A percentile compares a stretch with the other conserved stretches of the same genome.
Conservation (phyloP, 345 rosid genomes). For the Aquilaria malaccensis region DNA sequence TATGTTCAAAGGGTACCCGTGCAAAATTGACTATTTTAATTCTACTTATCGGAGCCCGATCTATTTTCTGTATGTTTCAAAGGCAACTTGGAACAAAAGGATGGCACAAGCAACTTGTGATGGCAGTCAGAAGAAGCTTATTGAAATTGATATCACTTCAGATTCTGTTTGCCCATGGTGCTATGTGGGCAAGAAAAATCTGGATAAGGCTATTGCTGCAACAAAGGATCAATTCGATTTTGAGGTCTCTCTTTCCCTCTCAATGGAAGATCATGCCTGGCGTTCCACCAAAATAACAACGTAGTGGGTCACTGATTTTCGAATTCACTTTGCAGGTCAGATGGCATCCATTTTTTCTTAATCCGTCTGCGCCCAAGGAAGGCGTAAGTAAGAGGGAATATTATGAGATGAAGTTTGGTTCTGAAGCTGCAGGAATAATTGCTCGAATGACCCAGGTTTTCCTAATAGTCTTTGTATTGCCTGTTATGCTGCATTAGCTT, state of each 20-base stretch:
- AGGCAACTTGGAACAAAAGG: slow-evolving; percentile 18
- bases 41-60: too few relatives aligned
- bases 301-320: slow-evolving; percentile 6
- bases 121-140: slow-evolving; percentile 41
- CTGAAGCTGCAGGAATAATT: slow-evolving; percentile 35
- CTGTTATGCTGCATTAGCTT: not conserved
- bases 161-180: slow-evolving; percentile 93
- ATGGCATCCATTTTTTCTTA: slow-evolving; percentile 83
- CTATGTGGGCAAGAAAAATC: slow-evolving; percentile 69
- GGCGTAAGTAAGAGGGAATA: slow-evolving; percentile 68
- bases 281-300: too few relatives aligned
- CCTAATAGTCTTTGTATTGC: slow-evolving; percentile 5
- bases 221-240: slow-evolving; percentile 57
- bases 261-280: not conserved
- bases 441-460: slow-evolving; percentile 65
- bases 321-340: slow-evolving; percentile 40
- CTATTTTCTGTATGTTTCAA: not conserved
- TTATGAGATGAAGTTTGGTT: slow-evolving; percentile 60
- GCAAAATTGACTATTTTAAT: too few relatives aligned
- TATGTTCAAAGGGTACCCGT: too few relatives aligned
- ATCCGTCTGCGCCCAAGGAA: slow-evolving; percentile 84
- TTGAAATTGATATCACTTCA: slow-evolving; percentile 62
- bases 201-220: slow-evolving; percentile 71
- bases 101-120: slow-evolving; percentile 45
- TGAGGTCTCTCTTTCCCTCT: slow-evolving; percentile 35